phyloP scores from a whole-genome alignment of 305 asterid species.

The Fraxinus platypoda region DNA sequence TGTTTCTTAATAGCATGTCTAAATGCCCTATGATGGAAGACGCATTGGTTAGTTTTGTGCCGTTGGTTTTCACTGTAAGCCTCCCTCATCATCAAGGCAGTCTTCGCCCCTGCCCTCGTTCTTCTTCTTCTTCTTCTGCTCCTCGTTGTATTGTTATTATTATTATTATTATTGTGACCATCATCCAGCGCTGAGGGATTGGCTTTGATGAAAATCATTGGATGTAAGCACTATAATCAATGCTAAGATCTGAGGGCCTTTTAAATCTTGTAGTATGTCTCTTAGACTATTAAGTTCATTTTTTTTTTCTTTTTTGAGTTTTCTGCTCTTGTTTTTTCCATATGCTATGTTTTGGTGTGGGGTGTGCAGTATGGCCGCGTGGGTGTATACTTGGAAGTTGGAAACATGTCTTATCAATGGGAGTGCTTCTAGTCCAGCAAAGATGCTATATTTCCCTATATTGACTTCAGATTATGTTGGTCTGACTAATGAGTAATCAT shows the following conservation, averaged over 20 bases:
- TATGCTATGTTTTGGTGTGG: neutral
- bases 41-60: conserved; percentile 5
- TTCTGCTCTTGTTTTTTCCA: neutral
- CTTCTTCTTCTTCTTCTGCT: neutral
- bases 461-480: neutral
- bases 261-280: neutral
- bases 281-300: neutral
- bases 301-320: neutral
- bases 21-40: conserved; percentile 30
- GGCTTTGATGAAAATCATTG: conserved; percentile 15
- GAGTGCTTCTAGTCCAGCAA: neutral
- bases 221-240: neutral
- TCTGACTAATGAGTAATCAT: neutral
- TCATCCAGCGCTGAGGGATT: conserved; percentile 21
- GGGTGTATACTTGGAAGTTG: neutral
- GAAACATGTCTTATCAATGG: neutral
- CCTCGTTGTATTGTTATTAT: neutral
- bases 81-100: conserved; percentile 21
- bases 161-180: conserved; percentile 9
- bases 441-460: neutral
- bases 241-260: neutral
- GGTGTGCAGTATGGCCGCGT: neutral
- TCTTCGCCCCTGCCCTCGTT: neutral
- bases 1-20: neutral
- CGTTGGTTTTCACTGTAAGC: conserved; percentile 31